These are phyloP conservation scores for Moniliophthora roreri DNA, from an alignment of 1,284 basidiomycete genomes.

Conservation along the genomic window DNA sequence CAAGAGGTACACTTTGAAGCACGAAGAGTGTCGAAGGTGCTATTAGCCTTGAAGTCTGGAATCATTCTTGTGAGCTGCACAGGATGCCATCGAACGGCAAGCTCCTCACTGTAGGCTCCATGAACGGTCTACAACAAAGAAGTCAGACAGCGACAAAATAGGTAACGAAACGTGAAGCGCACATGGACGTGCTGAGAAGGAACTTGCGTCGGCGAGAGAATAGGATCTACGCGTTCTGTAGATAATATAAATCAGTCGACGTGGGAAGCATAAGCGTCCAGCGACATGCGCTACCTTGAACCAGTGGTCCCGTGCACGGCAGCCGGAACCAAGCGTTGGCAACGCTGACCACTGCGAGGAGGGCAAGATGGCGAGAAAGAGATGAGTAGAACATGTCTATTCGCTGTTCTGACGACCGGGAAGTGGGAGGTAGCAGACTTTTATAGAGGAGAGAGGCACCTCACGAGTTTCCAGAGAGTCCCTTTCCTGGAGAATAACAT, in stretches of 20 bases:
- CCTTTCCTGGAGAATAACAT: no score
- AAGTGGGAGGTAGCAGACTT: no score
- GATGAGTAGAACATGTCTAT: background rate
- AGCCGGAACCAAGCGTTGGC: conserved; percentile 42
- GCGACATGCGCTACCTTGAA: conserved; percentile 26
- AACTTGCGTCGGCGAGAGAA: conserved; percentile 36
- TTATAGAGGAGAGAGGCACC: no score
- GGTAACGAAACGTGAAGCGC: conserved; percentile 16
- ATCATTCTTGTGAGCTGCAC: background rate
- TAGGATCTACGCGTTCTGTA: conserved; percentile 45
- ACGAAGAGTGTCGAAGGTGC: conserved; percentile 34
- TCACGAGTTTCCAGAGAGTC: no score
- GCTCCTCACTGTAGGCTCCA: background rate
- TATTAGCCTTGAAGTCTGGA: conserved; percentile 33
- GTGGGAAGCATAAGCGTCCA: background rate
- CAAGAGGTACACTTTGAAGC: conserved; percentile 39
- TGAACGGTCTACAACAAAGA: background rate
- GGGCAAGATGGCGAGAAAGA: conserved; percentile 16
- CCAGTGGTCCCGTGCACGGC: conserved; percentile 37
- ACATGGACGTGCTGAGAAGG: conserved; percentile 43
- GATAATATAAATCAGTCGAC: conserved; percentile 4
- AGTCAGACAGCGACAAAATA: background rate
- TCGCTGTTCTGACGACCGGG: no score
- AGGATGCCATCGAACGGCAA: background rate
- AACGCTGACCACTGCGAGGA: conserved; percentile 14